Conservation (phyloP, 192 early-diverging fungal species). For the Coemansia sp. region DNA sequence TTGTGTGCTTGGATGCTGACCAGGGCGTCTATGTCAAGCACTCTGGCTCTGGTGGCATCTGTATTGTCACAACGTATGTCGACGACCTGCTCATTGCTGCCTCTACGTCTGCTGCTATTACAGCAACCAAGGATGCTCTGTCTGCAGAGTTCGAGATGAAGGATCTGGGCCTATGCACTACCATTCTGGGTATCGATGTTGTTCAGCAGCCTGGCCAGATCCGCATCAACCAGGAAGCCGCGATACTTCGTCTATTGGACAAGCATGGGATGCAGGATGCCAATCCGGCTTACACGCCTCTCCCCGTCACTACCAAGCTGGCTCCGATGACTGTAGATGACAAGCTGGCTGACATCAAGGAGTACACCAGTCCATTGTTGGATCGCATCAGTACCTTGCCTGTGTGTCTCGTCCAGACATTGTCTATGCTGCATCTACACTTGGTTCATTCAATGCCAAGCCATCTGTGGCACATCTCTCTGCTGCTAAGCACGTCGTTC, state of each 20-base stretch:
- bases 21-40: neutral
- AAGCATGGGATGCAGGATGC: neutral
- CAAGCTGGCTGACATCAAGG: neutral
- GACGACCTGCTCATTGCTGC: constrained; percentile 1
- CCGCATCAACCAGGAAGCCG: neutral
- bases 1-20: neutral
- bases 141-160: neutral
- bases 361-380: constrained; percentile 4
- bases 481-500: constrained; percentile 9
- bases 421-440: constrained; percentile 5
- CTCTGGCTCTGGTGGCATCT: neutral
- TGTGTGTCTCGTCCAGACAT: neutral
- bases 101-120: neutral
- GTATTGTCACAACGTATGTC: neutral
- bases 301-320: neutral
- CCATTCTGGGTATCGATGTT: constrained; percentile 1
- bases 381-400: constrained; percentile 11
- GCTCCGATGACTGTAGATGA: neutral
- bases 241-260: neutral
- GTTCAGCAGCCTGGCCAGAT: neutral
- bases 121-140: neutral
- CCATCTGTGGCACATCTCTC: neutral
- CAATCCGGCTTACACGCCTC: neutral
- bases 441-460: constrained; percentile 4
- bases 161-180: neutral